Base-by-base conservation (phyloP, 2,329 filamentous ascomycete genomes). In the Chaetomiaceae sp. region DNA sequence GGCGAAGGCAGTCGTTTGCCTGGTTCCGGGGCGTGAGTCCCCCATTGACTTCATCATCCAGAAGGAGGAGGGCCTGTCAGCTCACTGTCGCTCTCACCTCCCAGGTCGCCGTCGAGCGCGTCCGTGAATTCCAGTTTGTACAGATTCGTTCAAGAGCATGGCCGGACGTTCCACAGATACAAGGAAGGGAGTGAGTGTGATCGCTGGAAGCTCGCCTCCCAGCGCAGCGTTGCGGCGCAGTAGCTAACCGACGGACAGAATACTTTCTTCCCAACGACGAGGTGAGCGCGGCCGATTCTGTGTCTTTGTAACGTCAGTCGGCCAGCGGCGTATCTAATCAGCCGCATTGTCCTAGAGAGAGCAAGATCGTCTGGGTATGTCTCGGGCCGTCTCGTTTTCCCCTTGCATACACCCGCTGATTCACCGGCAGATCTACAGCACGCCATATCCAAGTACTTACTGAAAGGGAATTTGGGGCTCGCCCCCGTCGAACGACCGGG, bases 231-330 rank as follows among this genome's bases (percentile, higher is more conserved):
- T 5, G 22, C 6, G 6, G 22, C 9, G 6, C 22, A 24, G 22
- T 12, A 17, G 15, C 47, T 45, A 8, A 37, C 47, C 14, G 6
- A 10, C 10, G 11, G n/a, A 24, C 9, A 48, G 49, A 51, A 26
- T 53, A 53, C 19, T 53, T 45, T 29, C 44, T 53, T 29, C 51
- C 51, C 3, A 53, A 53, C 20, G 49, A 53, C 35, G 30, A 51
- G 38, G 48, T 53, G 18, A 38, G 45, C 22, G 22, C 9, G 22
- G 22, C 22, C 5, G 9, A 9, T 24, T 24, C 22, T 24, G 22
- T 24, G 22, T 6, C 22, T 24, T 5, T 24, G n/a, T n/a, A n/a
- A n/a, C n/a, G n/a, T n/a, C n/a, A n/a, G n/a, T 9, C 22, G 5
- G 22, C 5, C 9, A 9, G 22, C 22, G 5, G 22, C 22, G 9